Evolutionary conservation across 1,284 basidiomycete genomes (phyloP), one percentile per base, ranked within the genome.

Genomic region (Apiotrichum laibachii): DNA sequence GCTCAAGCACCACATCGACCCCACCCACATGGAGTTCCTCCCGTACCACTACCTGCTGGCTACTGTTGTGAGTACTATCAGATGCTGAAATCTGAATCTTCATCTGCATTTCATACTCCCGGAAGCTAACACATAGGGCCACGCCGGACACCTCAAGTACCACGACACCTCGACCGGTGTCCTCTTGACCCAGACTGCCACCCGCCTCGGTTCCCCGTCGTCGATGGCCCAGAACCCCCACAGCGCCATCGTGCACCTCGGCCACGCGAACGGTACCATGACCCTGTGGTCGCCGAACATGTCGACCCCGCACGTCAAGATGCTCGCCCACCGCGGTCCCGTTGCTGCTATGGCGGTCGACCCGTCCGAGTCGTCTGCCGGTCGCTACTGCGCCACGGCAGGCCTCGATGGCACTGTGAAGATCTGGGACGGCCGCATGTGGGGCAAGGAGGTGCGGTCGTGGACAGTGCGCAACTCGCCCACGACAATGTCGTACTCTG

Each of bases 281-380:
- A 94, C 93, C 0, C 82, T 99, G 11, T 98, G 94, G 93, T 96
- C 94, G 8, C 96, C 95, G 0, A 97, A 96, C 68, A 82, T 95
- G 10, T 86, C 91, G 0, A 88, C 90, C 50, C 89, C 95, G 0
- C 92, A 92, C 1, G 90, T 99, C 47, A 91, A 90, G 65, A 83
- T 98, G 1, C 84, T 97, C 6, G 90, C 95, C 0, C 95, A 99
- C 72, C 81, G 91, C 0, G 93, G 94, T 0, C 92, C 93, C 0
- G 86, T 99, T 1, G 83, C 85, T 0, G 86, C 88, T 39, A 83
- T 97, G 15, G 85, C 87, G 31, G 84, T 97, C 8, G 93, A 98
- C 75, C 86, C 89, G 1, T 74, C 73, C 34, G 90, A 78, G 42
- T 56, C 85, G 53, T 82, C 86, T 5, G 87, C 86, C 1, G 95